Evolutionary conservation across 129 eudicot species (phyloP), one percentile per base, ranked within the genome.

Genomic region (Flaveria robusta): DNA sequence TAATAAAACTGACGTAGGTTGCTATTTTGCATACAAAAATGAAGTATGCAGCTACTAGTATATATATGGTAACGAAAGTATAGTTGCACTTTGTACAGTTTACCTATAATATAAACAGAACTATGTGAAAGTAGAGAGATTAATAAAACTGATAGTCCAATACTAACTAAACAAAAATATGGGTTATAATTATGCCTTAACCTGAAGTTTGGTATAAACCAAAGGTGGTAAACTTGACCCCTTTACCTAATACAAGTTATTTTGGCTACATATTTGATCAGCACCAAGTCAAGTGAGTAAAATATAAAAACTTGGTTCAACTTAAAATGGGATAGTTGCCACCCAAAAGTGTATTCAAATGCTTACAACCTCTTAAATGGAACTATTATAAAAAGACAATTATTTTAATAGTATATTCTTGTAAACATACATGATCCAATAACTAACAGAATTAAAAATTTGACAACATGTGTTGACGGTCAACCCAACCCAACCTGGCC

Each of bases 331-430:
- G 43, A 27, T 43, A 29, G 4, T 5, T 27, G 43, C 42, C 2
- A 26, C 68, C 68, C 18, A 29, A 63, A 63, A 13, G 3, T 24
- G 66, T 59, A 59, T 59, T 59, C 66, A 59, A 24, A 59, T 59
- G 66, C 18, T 12, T 11, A 59, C 66, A 59, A 59, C 34, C 42
- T 27, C 68, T 14, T 62, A 13, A 27, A 14, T 12, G n/a, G 68
- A 62, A 27, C 20, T 27, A 27, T 8, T 62, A 9, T 34, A 59
- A 26, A 64, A 34, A 34, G 46, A 16, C n/a, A 29, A 29, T 34
- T 64, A 64, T 64, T 63, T 62, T 31, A 34, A 31, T 26, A 26
- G 41, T 24, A 60, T 64, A 64, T 64, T 16, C 68, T 64, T 34
- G 24, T 64, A 64, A 64, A 29, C 69, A 29, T 64, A 16, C 9